These are phyloP conservation scores for Sherardia arvensis DNA, from an alignment of 257 asterid genomes.

Conservation along the genomic window DNA sequence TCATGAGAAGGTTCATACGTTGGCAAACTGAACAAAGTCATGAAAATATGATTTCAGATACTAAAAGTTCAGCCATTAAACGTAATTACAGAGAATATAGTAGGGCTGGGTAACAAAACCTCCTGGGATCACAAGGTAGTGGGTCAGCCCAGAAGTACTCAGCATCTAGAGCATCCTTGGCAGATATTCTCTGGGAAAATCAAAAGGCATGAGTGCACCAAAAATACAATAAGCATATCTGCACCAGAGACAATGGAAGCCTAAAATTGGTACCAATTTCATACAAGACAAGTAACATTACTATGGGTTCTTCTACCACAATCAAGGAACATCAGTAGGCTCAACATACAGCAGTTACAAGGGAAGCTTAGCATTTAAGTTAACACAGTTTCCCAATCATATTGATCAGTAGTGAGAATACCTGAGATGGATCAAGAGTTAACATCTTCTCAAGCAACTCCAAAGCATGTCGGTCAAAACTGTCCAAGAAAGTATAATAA, in stretches of 20 bases:
- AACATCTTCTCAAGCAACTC: constrained; percentile 85
- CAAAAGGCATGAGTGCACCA: neutral
- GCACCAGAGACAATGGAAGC: neutral
- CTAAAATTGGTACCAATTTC: neutral
- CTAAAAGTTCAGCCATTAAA: neutral
- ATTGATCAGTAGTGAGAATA: constrained; percentile 11
- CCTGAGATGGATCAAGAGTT: constrained; percentile 89
- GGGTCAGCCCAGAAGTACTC: constrained; percentile 91
- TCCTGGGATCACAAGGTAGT: constrained; percentile 79
- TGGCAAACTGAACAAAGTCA: constrained; percentile 46
- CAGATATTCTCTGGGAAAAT: constrained; percentile 63
- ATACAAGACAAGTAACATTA: neutral
- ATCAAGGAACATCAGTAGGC: neutral
- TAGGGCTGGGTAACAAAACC: constrained; percentile 26
- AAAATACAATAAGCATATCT: neutral
- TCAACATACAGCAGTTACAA: neutral
- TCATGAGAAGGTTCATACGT: constrained; percentile 82
- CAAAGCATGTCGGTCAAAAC: constrained; percentile 91
- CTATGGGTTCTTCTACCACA: neutral
- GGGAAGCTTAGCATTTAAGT: neutral
- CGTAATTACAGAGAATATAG: neutral
- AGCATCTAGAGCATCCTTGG: constrained; percentile 80
- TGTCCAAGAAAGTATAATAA: constrained; percentile 15
- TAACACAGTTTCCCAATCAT: neutral
- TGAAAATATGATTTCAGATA: neutral